These are phyloP conservation scores for Cudoniella acicularis DNA, from an alignment of 495 filamentous ascomycete genomes.

Conservation along the genomic window DNA sequence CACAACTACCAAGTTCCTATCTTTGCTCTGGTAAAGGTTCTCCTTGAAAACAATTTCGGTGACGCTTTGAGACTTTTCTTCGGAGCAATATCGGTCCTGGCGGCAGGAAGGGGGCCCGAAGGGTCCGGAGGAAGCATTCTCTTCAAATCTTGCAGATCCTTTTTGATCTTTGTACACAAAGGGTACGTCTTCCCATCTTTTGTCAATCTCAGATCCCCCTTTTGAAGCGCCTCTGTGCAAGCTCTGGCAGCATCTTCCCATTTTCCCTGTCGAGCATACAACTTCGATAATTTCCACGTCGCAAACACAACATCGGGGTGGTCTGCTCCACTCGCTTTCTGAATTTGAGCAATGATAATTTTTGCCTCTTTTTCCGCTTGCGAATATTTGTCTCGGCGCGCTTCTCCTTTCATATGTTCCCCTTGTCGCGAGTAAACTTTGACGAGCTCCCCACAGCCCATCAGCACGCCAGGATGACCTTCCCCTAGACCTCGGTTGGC, in stretches of 20 bases:
- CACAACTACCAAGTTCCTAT: no score
- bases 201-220: background rate
- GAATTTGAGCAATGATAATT: background rate
- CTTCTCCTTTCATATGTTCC: background rate
- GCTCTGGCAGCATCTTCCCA: background rate
- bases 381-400: no score
- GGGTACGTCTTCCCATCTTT: no score
- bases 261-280: background rate
- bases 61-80: no score
- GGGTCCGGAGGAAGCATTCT: no score
- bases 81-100: no score
- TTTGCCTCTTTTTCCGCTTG: background rate
- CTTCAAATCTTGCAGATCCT: no score
- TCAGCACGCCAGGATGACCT: constrained; percentile 22
- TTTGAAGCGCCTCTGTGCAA: background rate
- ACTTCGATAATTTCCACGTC: background rate
- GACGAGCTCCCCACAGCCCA: constrained; percentile 18
- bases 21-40: no score
- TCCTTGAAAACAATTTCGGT: no score
- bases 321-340: constrained; percentile 12
- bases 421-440: constrained; percentile 15
- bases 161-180: no score
- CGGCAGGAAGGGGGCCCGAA: no score
- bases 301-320: constrained; percentile 23
- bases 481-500: constrained; percentile 20